phyloP scores from a whole-genome alignment of 108 stramenopile species.

The Licmophora abbreviata region DNA sequence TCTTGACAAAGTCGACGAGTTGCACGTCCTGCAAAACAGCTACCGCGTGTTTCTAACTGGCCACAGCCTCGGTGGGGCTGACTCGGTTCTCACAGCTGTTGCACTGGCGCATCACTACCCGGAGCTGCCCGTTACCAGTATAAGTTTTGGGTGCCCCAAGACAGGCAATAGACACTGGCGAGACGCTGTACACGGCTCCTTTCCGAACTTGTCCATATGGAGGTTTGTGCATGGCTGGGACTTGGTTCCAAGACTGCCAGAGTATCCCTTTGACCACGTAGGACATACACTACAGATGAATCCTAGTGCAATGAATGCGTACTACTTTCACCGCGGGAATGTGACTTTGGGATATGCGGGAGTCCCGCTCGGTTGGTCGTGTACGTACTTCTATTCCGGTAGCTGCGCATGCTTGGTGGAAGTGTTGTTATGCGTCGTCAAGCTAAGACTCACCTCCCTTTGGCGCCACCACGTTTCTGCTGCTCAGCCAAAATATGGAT shows the following conservation, averaged over 20 bases:
- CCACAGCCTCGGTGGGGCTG: slow-evolving; percentile 73
- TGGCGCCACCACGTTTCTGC: too few species aligned
- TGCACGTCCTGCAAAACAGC: slow-evolving; percentile 8
- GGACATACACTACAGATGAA: slow-evolving; percentile 80
- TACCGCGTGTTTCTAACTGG: slow-evolving; percentile 56
- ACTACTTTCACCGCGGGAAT: slow-evolving; percentile 56
- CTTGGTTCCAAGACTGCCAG: slow-evolving; percentile 69
- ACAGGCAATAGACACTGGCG: slow-evolving; percentile 56
- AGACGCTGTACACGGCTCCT: slow-evolving; percentile 29
- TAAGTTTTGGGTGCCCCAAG: slow-evolving; percentile 81
- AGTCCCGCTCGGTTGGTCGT: slow-evolving; percentile 63
- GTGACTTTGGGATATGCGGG: slow-evolving; percentile 30
- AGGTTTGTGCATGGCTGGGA: slow-evolving; percentile 60
- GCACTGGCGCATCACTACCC: slow-evolving; percentile 36
- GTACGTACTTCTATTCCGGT: too few species aligned
- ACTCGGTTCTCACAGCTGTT: slow-evolving; percentile 58
- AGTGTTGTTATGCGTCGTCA: too few species aligned
- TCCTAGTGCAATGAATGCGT: slow-evolving; percentile 24
- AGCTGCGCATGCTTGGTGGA: too few species aligned
- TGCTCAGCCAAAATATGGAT: slow-evolving; percentile 46
- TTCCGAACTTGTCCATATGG: slow-evolving; percentile 23
- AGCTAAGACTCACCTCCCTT: too few species aligned
- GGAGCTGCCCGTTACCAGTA: slow-evolving; percentile 21
- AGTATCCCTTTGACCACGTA: slow-evolving; percentile 53
- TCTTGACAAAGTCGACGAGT: slow-evolving; percentile 9